Evolutionary conservation across 2,329 filamentous ascomycete species (phyloP).

Genomic region (Penicillium hordei): DNA sequence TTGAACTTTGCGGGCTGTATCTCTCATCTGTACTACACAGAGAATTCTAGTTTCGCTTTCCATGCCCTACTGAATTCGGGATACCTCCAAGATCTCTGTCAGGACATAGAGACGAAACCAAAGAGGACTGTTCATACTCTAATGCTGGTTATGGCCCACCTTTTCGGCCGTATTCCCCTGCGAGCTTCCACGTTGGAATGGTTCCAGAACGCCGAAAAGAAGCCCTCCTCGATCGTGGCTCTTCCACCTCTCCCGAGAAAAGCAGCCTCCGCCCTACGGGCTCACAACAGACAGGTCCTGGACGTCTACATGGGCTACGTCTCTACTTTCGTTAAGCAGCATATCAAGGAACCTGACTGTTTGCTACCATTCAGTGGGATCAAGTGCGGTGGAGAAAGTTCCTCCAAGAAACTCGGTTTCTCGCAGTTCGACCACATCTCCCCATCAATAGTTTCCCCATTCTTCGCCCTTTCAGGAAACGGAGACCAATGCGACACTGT

Average conservation of each 20-base stretch:
- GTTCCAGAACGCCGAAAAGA: conserved; percentile 50
- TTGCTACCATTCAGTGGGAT: conserved; percentile 59
- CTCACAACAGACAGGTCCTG: conserved; percentile 66
- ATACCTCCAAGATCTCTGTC: conserved; percentile 67
- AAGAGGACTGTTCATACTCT: conserved; percentile 57
- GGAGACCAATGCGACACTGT: conserved; percentile 64
- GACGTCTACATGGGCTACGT: conserved; percentile 69
- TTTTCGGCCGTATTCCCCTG: conserved; percentile 61
- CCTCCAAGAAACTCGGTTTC: not conserved
- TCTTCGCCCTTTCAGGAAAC: conserved; percentile 69
- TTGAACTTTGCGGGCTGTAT: conserved; percentile 72
- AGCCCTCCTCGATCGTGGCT: conserved; percentile 63
- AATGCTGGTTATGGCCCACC: conserved; percentile 67
- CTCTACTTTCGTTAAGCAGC: conserved; percentile 65
- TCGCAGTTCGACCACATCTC: not conserved
- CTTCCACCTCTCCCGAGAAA: conserved; percentile 62
- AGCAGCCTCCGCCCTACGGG: conserved; percentile 57
- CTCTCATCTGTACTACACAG: conserved; percentile 72
- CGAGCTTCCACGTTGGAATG: conserved; percentile 45
- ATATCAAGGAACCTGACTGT: conserved; percentile 56
- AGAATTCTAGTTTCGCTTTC: conserved; percentile 74
- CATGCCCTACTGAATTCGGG: conserved; percentile 70
- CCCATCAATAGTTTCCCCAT: conserved; percentile 48
- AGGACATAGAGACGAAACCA: conserved; percentile 53
- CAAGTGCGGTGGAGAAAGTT: conserved; percentile 20